These are phyloP conservation scores for Spathaspora arborariae DNA, from an alignment of 805 yeast genomes.

Conservation along the genomic window DNA sequence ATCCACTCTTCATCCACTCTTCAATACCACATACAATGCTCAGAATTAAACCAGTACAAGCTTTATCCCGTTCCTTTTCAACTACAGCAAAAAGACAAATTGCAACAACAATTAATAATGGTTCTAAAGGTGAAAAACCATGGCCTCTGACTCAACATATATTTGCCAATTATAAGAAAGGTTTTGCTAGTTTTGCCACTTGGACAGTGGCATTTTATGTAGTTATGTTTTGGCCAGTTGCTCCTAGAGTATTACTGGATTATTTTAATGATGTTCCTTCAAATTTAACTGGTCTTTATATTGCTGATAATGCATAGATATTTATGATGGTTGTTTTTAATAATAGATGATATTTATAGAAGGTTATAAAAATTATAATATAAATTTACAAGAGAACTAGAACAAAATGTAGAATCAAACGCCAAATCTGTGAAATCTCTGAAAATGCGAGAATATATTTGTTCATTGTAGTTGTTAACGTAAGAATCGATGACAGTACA, in stretches of 20 bases:
- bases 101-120: background rate
- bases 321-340: background rate
- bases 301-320: background rate
- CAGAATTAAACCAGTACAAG: conserved; percentile 3
- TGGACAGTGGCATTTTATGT: background rate
- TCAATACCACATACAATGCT: conserved; percentile 1
- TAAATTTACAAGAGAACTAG: background rate
- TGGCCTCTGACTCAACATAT: conserved; percentile 3
- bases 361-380: background rate
- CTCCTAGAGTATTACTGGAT: background rate
- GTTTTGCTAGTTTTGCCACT: background rate
- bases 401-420: background rate
- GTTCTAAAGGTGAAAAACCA: background rate
- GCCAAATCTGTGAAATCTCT: background rate
- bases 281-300: background rate
- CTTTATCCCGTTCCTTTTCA: conserved; percentile 2
- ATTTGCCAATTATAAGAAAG: background rate
- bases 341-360: background rate
- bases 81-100: conserved; percentile 1
- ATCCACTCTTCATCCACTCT: background rate
- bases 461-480: too few species aligned
- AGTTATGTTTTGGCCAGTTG: background rate
- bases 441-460: too few species aligned
- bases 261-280: background rate
- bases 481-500: too few species aligned